Evolutionary conservation across 176 grass and related monocot species (phyloP).

Genomic region (Canna indica): DNA sequence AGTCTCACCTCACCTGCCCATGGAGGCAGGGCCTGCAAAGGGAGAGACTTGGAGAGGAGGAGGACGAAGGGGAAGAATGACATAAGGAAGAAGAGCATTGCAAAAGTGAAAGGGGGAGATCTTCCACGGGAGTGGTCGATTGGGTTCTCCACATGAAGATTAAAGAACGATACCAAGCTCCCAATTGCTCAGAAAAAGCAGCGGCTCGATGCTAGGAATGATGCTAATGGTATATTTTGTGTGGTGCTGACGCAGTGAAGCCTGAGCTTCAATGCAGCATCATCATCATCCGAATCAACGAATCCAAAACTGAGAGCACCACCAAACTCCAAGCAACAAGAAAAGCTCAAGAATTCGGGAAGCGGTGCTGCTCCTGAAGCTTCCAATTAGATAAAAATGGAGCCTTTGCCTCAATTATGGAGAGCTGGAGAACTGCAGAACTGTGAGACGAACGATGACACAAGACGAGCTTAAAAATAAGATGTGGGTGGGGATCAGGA

Average conservation of each 20-base stretch:
- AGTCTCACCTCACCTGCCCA: slow-evolving; percentile 61
- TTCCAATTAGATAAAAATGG: not conserved
- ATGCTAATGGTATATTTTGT: slow-evolving; percentile 7
- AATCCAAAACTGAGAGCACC: not conserved
- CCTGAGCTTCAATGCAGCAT: slow-evolving; percentile 19
- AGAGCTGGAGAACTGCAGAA: not conserved
- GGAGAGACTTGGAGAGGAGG: slow-evolving; percentile 42
- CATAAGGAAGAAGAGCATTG: slow-evolving; percentile 62
- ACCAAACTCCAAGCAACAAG: not conserved
- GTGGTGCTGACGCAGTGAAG: not conserved
- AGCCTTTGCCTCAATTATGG: not conserved
- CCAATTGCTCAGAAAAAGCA: slow-evolving; percentile 14
- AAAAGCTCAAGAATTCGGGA: not conserved
- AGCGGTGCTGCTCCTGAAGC: not conserved
- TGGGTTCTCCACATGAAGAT: slow-evolving; percentile 28
- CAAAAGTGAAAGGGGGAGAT: too few species aligned
- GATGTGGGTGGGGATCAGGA: not conserved
- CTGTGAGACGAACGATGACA: not conserved
- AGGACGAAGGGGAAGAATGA: slow-evolving; percentile 46
- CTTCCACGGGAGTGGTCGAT: slow-evolving; percentile 7
- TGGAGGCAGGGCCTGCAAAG: slow-evolving; percentile 18
- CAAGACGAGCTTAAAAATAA: not conserved
- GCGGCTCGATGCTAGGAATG: too few species aligned
- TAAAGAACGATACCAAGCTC: slow-evolving; percentile 22
- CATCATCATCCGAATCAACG: slow-evolving; percentile 18